A percentile compares a stretch with the other conserved stretches of the same genome.
These are phyloP conservation scores for Diplotaxis tenuifolia DNA, from an alignment of 345 rosid genomes.

Conservation along the genomic window DNA sequence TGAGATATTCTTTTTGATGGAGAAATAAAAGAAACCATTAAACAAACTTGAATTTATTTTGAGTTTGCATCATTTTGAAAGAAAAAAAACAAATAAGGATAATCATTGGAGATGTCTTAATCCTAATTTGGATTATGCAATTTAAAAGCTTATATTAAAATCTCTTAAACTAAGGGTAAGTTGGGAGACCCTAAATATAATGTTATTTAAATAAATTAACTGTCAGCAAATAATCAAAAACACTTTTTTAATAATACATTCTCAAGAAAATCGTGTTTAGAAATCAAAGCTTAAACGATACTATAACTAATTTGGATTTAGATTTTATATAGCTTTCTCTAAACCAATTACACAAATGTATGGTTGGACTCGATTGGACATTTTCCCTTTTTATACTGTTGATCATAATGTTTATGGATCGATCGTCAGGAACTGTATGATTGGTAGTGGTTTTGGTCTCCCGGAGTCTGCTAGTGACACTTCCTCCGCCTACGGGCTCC, in stretches of 20 bases:
- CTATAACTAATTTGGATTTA: neutral
- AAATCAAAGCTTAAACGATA: neutral
- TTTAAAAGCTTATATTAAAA: neutral
- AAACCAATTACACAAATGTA: neutral
- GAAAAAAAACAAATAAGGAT: too few relatives aligned
- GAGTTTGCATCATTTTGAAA: too few relatives aligned
- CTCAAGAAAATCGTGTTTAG: neutral
- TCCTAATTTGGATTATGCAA: neutral
- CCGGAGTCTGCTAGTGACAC: too few relatives aligned
- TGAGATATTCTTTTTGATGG: too few relatives aligned
- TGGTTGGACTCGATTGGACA: neutral
- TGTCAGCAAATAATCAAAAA: neutral
- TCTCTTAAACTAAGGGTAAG: neutral
- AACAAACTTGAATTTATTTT: too few relatives aligned
- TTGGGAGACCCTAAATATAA: neutral
- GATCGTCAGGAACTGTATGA: slow-evolving; percentile 15
- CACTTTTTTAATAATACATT: neutral
- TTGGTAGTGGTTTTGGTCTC: too few relatives aligned
- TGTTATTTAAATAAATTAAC: neutral
- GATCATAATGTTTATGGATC: slow-evolving; percentile 11
- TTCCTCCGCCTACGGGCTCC: too few relatives aligned
- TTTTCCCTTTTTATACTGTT: neutral
- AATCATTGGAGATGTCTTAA: neutral
- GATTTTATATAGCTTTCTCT: neutral
- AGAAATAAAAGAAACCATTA: too few relatives aligned